These are phyloP conservation scores for Calonectria hongkongensis DNA, from an alignment of 2,329 filamentous ascomycete genomes.

Conservation along the genomic window DNA sequence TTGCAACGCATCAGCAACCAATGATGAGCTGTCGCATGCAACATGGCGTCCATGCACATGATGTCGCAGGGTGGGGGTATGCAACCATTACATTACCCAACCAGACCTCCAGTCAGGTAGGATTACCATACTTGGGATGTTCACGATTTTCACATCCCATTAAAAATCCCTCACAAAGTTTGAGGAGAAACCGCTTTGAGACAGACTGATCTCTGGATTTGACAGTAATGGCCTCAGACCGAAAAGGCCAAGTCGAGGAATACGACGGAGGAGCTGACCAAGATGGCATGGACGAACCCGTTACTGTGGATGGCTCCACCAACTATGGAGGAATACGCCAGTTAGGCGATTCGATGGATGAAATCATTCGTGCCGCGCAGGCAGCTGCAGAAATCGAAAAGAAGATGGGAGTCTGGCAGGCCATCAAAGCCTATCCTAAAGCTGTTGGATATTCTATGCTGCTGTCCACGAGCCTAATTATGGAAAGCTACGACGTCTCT, in stretches of 20 bases:
- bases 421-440: slow-evolving; percentile 6
- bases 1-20: neutral
- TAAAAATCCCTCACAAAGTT: neutral
- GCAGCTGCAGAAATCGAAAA: neutral
- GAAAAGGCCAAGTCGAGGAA: neutral
- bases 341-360: neutral
- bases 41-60: neutral
- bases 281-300: neutral
- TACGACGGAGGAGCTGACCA: neutral
- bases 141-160: neutral
- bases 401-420: slow-evolving; percentile 1
- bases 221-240: neutral
- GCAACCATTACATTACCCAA: neutral
- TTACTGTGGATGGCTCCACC: neutral
- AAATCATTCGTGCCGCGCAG: neutral
- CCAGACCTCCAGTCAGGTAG: neutral
- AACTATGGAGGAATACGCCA: neutral
- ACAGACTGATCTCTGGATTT: neutral
- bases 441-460: slow-evolving; percentile 19
- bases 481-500: slow-evolving; percentile 42
- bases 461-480: neutral
- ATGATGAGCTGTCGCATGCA: neutral
- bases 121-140: neutral
- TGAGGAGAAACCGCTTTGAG: neutral
- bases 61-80: neutral